These are phyloP conservation scores for Sanghuangporus baumii DNA, from an alignment of 1,284 basidiomycete genomes.

Conservation along the genomic window DNA sequence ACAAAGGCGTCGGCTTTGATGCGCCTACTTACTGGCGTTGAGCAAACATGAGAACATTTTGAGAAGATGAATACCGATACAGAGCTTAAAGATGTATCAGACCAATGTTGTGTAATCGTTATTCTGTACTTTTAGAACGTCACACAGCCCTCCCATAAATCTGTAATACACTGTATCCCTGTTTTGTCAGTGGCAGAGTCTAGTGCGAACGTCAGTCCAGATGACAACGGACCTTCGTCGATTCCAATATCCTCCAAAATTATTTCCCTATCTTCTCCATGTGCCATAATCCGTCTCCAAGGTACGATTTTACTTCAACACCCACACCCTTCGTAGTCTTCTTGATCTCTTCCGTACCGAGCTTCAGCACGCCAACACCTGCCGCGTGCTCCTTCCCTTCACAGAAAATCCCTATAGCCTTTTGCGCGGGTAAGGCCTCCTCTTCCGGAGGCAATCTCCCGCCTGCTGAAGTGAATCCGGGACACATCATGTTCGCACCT, in stretches of 20 bases:
- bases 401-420: slow-evolving; percentile 83
- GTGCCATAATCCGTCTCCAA: slow-evolving; percentile 91
- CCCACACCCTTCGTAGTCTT: slow-evolving; percentile 87
- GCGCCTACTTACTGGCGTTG: slow-evolving; percentile 48
- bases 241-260: neutral
- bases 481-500: slow-evolving; percentile 96
- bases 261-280: slow-evolving; percentile 34
- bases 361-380: slow-evolving; percentile 81
- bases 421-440: slow-evolving; percentile 59
- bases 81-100: neutral
- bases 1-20: slow-evolving; percentile 36
- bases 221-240: neutral
- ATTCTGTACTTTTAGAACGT: neutral
- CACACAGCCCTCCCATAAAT: neutral
- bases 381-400: slow-evolving; percentile 96
- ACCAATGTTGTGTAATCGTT: neutral
- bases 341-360: slow-evolving; percentile 86
- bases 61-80: neutral
- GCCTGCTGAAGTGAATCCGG: slow-evolving; percentile 89
- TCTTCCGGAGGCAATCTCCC: slow-evolving; percentile 81
- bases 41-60: slow-evolving; percentile 6
- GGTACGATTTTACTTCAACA: slow-evolving; percentile 80
- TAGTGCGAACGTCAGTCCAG: too few species aligned
- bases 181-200: neutral
- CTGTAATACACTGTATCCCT: neutral